Base-by-base conservation (phyloP, 352 stramenopile species). In the Globisporangium orthogonon region DNA sequence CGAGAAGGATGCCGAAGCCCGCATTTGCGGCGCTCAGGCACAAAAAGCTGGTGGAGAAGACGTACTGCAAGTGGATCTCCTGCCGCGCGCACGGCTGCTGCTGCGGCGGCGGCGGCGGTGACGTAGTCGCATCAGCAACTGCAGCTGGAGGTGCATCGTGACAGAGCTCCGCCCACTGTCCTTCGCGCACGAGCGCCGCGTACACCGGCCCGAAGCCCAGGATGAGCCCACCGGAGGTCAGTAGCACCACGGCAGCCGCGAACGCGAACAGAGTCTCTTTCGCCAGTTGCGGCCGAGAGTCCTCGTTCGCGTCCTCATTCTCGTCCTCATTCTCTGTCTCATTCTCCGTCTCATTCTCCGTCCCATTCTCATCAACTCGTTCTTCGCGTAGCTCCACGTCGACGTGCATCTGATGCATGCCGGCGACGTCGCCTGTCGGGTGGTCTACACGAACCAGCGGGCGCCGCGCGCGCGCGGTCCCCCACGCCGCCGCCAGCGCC, bases 201-300 rank as follows among this genome's bases (percentile, higher is more conserved):
- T 92, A 92, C 15, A 92, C 66, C 0, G 83, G 83, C 0, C 83
- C 83, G 66, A 92, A 92, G 40, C 83, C 83, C 2, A 92, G 60
- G 53, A 89, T 89, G 54, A 92, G 67, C 0, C 83, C 83, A 0
- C 83, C 83, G 0, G 83, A 92, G 4, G 70, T 76, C 35, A 79
- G 65, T 39, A 91, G 56, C 53, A 89, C 80, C 37, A 89, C 39
- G 11, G 82, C 65, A 9, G 76, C 63, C 11, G 80, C 82, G 7
- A 89, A 63, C 17, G 80, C 14, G 46, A 89, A 87, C 76, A 89
- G 79, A 40, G 63, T 30, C 31, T 91, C 74, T 55, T 87, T 89
- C 4, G 77, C 74, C 3, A 90, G 56, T 37, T 71, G 51, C 31
- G 55, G 10, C 4, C 47, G 28, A n/a, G 30, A 68, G 2, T 30